Conservation (phyloP, 495 filamentous ascomycete species). For the Xylaria telfairii region DNA sequence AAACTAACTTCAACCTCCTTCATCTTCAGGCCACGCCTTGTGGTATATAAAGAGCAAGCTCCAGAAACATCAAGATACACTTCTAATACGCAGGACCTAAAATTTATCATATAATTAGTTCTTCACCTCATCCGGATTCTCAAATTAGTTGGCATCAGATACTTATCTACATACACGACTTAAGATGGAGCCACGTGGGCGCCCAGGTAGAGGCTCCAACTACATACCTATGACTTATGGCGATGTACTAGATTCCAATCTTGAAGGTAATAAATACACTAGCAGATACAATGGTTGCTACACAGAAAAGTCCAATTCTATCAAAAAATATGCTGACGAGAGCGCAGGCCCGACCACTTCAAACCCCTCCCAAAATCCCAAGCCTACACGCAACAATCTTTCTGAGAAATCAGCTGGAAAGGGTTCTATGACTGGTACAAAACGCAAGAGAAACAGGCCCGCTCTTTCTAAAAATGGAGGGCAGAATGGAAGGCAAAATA, state of each 20-base stretch:
- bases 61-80: too few species aligned
- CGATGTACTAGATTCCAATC: neutral
- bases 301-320: neutral
- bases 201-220: too few species aligned
- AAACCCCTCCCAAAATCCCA: too few species aligned
- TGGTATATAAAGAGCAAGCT: neutral
- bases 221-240: too few species aligned
- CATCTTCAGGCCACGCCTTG: neutral
- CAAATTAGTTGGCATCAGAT: neutral
- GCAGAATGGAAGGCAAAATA: neutral
- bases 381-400: neutral
- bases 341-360: neutral
- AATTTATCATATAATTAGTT: neutral
- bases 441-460: neutral
- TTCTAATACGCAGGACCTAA: neutral
- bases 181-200: neutral
- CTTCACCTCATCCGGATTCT: neutral
- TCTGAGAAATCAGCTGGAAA: neutral
- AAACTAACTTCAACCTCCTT: neutral
- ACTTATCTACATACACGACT: neutral
- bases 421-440: neutral
- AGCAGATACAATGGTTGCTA: neutral
- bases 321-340: neutral
- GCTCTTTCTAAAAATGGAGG: neutral
- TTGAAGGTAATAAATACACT: neutral